Percentiles rank a stretch among this genome's conserved stretches.
Evolutionary conservation across 2,329 filamentous ascomycete species (phyloP).

Genomic region (Ceratocystis albifundus): DNA sequence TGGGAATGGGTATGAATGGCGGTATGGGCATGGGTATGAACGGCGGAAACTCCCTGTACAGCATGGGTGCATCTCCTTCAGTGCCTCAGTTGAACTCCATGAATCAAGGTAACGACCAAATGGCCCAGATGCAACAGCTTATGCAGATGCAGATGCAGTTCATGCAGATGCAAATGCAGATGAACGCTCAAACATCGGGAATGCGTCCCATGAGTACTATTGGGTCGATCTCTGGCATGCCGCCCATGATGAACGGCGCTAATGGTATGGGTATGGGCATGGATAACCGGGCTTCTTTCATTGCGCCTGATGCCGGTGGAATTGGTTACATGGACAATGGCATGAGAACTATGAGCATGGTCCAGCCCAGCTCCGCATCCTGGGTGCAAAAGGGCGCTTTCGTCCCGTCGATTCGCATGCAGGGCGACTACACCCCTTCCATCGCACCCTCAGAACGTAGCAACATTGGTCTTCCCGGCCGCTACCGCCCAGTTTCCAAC

Average conservation of each 20-base stretch:
- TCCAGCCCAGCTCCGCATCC: constrained; percentile 54
- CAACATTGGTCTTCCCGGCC: constrained; percentile 77
- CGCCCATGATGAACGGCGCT: constrained; percentile 55
- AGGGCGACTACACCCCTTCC: constrained; percentile 65
- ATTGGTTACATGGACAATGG: constrained; percentile 35
- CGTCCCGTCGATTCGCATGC: constrained; percentile 40
- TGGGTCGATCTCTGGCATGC: constrained; percentile 20
- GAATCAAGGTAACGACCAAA: constrained; percentile 21
- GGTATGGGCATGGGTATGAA: constrained; percentile 20
- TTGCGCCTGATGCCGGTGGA: constrained; percentile 39
- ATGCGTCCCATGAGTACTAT: constrained; percentile 20
- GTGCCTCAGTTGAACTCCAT: constrained; percentile 28
- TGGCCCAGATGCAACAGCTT: constrained; percentile 36
- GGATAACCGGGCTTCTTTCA: constrained; percentile 37
- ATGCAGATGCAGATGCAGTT: constrained; percentile 69
- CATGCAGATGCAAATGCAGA: constrained; percentile 91
- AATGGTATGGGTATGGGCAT: constrained; percentile 28
- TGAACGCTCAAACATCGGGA: constrained; percentile 35
- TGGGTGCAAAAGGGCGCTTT: constrained; percentile 41
- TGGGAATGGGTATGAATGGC: constrained; percentile 17
- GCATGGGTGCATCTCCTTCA: constrained; percentile 23
- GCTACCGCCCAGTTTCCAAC: constrained; percentile 81
- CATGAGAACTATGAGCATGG: constrained; percentile 71
- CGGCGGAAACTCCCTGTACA: constrained; percentile 21
- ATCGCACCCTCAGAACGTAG: constrained; percentile 94